Evolutionary conservation across 2,329 filamentous ascomycete species (phyloP), one percentile per base, ranked within the genome.

Genomic region (Botrytis elliptica): DNA sequence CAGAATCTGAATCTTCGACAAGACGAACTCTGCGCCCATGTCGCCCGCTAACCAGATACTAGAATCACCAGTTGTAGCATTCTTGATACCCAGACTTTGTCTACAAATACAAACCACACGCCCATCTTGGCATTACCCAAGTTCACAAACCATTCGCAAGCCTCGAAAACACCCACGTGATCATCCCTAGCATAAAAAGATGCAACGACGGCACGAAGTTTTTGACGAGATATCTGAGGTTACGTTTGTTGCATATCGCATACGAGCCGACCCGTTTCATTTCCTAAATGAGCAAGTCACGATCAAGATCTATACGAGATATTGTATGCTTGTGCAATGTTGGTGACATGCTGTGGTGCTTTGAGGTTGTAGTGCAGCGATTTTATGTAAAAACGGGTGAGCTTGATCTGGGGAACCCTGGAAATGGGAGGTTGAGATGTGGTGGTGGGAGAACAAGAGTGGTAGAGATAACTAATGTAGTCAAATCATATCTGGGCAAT

Each of bases 201-300:
- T 68, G 8, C 46, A 40, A 40, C 46, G 16, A 18, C 25, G 65
- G 46, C 46, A 68, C 25, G 46, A 55, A 29, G 2, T 29, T 16
- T 40, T 55, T 9, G n/a, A n/a, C 29, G 46, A 5, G 65, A 40
- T 5, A 65, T 49, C 42, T 49, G n/a, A 46, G 63, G 63, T 49
- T 49, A 46, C 42, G 49, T 68, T 68, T 68, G 65, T 68, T 67
- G 65, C 65, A 55, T 52, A 40, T 52, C 65, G 33, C 20, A 67
- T 67, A 67, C 65, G 65, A 67, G 65, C 65, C 65, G 65, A 67
- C 65, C 65, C 65, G 65, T 40, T 20, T 14, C 46, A 29, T 22
- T 55, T 18, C 65, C 46, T 10, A 40, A 55, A 55, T 14, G 16
- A 18, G 46, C 18, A 67, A 55, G 46, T 67, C 46, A 40, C 36